These are phyloP conservation scores for Hypoxylon sp. DNA, from an alignment of 2,329 filamentous ascomycete species.

Conservation along the genomic window DNA sequence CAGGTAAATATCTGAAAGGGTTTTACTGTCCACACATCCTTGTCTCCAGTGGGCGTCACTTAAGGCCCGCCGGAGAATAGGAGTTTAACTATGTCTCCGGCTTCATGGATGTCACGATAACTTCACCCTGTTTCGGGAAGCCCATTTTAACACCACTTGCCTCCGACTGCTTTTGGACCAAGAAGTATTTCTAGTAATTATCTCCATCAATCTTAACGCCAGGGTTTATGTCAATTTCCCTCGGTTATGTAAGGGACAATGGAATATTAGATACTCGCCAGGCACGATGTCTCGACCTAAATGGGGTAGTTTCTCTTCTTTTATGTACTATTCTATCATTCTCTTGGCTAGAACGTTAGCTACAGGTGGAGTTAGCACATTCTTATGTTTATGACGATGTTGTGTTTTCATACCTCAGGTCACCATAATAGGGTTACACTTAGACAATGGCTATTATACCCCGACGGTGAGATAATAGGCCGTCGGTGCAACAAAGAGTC, in stretches of 20 bases:
- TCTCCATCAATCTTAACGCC: background rate
- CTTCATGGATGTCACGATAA: background rate
- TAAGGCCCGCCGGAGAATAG: slow-evolving; percentile 7
- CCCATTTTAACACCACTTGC: background rate
- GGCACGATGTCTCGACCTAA: background rate
- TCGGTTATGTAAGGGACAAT: background rate
- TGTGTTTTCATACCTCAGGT: background rate
- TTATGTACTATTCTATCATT: background rate
- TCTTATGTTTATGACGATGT: background rate
- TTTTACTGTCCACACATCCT: background rate
- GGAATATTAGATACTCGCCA: background rate
- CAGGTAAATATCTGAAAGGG: background rate
- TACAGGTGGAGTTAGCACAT: background rate
- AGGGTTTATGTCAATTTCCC: background rate
- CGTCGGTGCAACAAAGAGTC: slow-evolving; percentile 5
- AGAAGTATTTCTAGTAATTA: background rate
- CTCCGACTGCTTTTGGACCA: background rate
- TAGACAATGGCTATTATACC: background rate
- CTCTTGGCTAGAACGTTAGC: background rate
- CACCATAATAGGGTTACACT: background rate
- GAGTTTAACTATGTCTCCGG: slow-evolving; percentile 17
- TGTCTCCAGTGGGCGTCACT: background rate
- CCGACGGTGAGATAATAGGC: background rate
- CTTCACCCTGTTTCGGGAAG: background rate
- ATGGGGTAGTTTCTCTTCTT: background rate